Percentiles rank a stretch among this genome's conserved stretches.
Evolutionary conservation across 208 protist genomes (phyloP).

Genomic region (Leishmania aethiopica): DNA sequence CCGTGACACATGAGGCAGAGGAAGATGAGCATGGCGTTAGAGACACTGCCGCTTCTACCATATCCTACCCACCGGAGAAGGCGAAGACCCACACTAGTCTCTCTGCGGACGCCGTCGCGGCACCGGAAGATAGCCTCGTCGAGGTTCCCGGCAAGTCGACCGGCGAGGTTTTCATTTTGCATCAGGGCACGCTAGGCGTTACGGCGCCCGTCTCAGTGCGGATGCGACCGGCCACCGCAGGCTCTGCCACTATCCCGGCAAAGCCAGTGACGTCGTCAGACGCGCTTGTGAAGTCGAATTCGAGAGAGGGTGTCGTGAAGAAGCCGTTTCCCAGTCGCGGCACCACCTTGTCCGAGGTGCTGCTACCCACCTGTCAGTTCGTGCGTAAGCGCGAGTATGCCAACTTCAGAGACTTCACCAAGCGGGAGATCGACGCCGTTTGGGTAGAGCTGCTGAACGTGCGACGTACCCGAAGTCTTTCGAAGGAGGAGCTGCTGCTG

Average conservation of each 20-base stretch:
- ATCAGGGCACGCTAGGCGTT: slow-evolving; percentile 2
- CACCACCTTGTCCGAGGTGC: slow-evolving; percentile 32
- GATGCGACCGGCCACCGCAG: background rate
- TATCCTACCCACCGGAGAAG: background rate
- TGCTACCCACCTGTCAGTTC: slow-evolving; percentile 55
- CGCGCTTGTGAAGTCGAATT: background rate
- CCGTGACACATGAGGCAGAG: background rate
- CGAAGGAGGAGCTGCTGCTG: slow-evolving; percentile 61
- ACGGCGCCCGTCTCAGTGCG: slow-evolving; percentile 6
- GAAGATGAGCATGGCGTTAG: background rate
- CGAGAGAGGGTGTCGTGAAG: background rate
- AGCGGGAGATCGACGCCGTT: slow-evolving; percentile 63
- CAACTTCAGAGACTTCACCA: slow-evolving; percentile 54
- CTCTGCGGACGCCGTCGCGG: background rate
- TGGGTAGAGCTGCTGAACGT: slow-evolving; percentile 68
- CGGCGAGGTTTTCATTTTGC: slow-evolving; percentile 30
- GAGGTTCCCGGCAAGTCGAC: slow-evolving; percentile 23
- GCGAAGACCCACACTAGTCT: background rate
- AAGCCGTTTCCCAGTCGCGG: slow-evolving; percentile 1
- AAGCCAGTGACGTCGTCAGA: background rate
- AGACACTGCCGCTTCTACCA: background rate
- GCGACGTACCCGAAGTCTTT: slow-evolving; percentile 41
- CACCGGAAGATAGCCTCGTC: background rate
- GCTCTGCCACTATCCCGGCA: background rate
- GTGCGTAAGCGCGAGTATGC: slow-evolving; percentile 59